Evolutionary conservation across 805 yeast genomes (phyloP), one percentile per base, ranked within the genome.

Genomic region (Zygoascus flipseniorum): DNA sequence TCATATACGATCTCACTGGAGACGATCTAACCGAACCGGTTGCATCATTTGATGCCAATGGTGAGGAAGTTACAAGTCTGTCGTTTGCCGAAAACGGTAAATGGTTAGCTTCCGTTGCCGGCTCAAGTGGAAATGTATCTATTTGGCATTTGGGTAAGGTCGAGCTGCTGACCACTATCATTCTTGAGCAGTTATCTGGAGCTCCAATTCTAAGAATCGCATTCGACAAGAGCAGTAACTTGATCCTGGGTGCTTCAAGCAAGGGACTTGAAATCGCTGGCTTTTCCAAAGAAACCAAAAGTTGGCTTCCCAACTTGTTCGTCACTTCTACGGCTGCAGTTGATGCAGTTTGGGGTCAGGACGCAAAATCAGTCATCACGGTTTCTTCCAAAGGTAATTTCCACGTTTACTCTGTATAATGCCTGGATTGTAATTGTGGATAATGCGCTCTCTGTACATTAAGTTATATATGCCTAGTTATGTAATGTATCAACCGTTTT

Each of bases 11-110:
- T 53, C 57, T 78, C 23, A 64, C 76, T 2, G 65, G 68, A 31
- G 72, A 76, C 2, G 60, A 60, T 10, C 52, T 65, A 18, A 16
- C 59, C 10, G 51, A 45, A 41, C 48, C 48, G 13, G 75, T 70
- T 9, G 63, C 78, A 2, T 65, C 68, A 3, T 58, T 77, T 23
- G 55, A 56, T 8, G 13, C 47, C 2, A 32, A 31, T 1, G 58
- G 65, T 0, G 48, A 31, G 13, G 42, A 55, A 2, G 68, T 77
- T 9, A 57, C 65, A 5, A 64, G 68, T n/a, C 53, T 82, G 11
- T 61, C 64, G 43, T 83, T 82, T 67, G 85, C 83, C 1, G 69
- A 72, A 31, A 85, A 85, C 62, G 92, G 92, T 1, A 82, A 80
- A 64, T 81, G 84, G 77, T 62, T 85, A 43, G 62, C 59, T 18